Base-by-base conservation (phyloP, 2,329 filamentous ascomycete genomes). In the Lecanicillium sp. region DNA sequence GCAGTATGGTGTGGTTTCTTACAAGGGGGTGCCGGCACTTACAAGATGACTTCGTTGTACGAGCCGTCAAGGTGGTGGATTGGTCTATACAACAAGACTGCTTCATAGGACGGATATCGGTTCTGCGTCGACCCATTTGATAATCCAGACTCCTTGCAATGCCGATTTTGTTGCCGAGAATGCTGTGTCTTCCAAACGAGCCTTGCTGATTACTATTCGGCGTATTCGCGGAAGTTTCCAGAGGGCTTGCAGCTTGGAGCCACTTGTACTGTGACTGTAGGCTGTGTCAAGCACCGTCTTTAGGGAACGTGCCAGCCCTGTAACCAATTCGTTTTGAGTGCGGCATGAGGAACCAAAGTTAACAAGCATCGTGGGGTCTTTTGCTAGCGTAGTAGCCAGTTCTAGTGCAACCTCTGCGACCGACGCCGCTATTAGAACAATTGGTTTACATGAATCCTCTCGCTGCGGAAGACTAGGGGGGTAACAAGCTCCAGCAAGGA, bases 51-150 rank as follows among this genome's bases (percentile, higher is more conserved):
- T 38, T 65, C 62, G 27, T 58, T 51, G 45, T 57, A 64, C 0
- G 64, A 68, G 40, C 65, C 63, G 4, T 67, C 68, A 6, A 68
- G 67, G 41, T 71, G 67, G 37, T 68, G 61, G 3, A 71, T 53
- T 9, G n/a, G 63, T 57, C 17, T 60, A 63, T 3, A 56, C 51
- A 5, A 71, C 48, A 13, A 57, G 47, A 0, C 62, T 62, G 3
- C 55, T 58, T 19, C 57, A 47, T 5, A 71, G 46, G 4, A 65
- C 39, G 0, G 59, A 49, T 1, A 48, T 45, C 0, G 65, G 64
- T 27, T 68, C 58, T 0, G 59, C 53, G 4, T 51, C 47, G 3
- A 70, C 30, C 66, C 67, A 70, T 4, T 59, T 46, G 4, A 56
- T 48, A 4, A 70, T 56, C 2, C 59, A 55, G 0, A 69, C 52